Evolutionary conservation across 257 asterid genomes (phyloP).

Genomic region (Coffea eugenioides): DNA sequence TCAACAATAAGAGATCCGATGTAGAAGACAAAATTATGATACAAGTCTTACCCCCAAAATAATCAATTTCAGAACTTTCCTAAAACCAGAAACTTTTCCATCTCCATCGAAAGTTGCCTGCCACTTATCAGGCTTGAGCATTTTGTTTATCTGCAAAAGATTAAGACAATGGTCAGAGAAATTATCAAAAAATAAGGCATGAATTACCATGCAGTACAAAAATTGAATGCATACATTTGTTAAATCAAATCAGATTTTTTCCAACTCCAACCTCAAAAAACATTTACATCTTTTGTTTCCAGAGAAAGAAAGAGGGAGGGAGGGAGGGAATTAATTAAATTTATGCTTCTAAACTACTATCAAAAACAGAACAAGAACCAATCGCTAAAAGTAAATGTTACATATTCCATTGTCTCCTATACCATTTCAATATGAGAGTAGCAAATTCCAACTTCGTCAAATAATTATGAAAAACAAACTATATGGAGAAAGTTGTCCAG

Average conservation of each 20-base stretch:
- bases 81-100: conserved; percentile 87
- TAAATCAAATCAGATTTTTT: background rate
- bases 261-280: background rate
- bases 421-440: background rate
- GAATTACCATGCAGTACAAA: background rate
- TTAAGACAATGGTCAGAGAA: background rate
- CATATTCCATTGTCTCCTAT: background rate
- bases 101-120: conserved; percentile 80
- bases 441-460: background rate
- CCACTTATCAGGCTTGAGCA: conserved; percentile 99
- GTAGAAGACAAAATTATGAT: background rate
- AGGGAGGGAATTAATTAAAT: background rate
- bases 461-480: background rate
- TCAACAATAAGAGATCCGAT: conserved; percentile 9
- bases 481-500: too few species aligned
- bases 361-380: background rate
- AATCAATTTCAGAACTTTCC: conserved; percentile 78
- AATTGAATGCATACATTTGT: background rate
- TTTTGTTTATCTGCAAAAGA: conserved; percentile 63
- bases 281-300: background rate
- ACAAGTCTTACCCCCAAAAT: conserved; percentile 74
- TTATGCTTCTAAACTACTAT: background rate
- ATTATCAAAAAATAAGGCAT: background rate
- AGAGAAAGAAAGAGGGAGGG: too few species aligned
- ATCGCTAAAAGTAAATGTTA: background rate